Percentiles rank a stretch among this genome's conserved stretches.
Evolutionary conservation across 2,329 filamentous ascomycete species (phyloP).

Genomic region (Penicillium sp.): DNA sequence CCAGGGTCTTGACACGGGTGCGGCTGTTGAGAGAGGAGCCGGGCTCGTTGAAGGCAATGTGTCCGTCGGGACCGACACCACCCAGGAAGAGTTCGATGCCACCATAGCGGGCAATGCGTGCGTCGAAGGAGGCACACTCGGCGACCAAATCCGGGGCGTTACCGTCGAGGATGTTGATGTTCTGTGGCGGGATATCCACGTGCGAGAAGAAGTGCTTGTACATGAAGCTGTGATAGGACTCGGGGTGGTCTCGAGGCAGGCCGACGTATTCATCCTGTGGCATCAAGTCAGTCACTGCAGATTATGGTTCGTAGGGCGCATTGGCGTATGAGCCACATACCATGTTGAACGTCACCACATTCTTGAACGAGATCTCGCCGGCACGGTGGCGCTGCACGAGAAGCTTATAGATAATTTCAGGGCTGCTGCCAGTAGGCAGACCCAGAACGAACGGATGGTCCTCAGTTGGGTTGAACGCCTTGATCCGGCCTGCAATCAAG

Average conservation of each 20-base stretch:
- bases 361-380: conserved; percentile 68
- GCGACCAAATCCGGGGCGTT: conserved; percentile 69
- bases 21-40: conserved; percentile 71
- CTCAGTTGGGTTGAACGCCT: conserved; percentile 66
- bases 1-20: conserved; percentile 79
- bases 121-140: conserved; percentile 75
- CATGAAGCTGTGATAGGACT: conserved; percentile 90
- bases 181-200: conserved; percentile 72
- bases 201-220: conserved; percentile 87
- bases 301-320: background rate
- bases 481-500: conserved; percentile 61
- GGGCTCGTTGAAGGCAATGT: conserved; percentile 88
- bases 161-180: conserved; percentile 79
- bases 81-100: conserved; percentile 83
- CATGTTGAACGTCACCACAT: conserved; percentile 93
- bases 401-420: conserved; percentile 69
- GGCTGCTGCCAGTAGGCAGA: conserved; percentile 76
- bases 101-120: conserved; percentile 65
- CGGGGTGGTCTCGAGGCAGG: conserved; percentile 72
- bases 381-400: conserved; percentile 54
- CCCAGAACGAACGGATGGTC: conserved; percentile 75
- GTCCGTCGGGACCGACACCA: conserved; percentile 78
- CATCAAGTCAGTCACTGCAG: conserved; percentile 8
- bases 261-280: conserved; percentile 77
- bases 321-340: conserved; percentile 40